A percentile compares a stretch with the other conserved stretches of the same genome.
phyloP scores from a whole-genome alignment of 139 green algal species.

The Trebouxia sp. region DNA sequence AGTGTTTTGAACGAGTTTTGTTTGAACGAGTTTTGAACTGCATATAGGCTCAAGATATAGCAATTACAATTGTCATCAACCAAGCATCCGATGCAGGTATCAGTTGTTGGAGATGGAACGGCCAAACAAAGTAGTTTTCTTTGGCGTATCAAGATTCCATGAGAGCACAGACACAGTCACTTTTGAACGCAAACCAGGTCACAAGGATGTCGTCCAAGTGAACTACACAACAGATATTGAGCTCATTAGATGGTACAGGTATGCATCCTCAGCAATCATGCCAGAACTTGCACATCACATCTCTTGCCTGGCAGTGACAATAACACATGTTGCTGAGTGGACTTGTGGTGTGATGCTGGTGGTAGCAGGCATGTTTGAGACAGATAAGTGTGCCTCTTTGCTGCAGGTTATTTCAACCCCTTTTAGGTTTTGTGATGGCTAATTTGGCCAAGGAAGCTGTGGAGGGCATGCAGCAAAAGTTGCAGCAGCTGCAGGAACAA shows the following conservation, averaged over 20 bases:
- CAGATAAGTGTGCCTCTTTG: too few species aligned
- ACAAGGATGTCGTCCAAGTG: background rate
- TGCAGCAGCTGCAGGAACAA: background rate
- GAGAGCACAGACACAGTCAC: constrained; percentile 28
- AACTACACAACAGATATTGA: background rate
- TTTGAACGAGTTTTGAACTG: too few species aligned
- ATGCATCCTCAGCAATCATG: too few species aligned
- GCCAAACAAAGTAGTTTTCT: constrained; percentile 20
- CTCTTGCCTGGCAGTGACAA: background rate
- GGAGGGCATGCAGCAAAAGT: constrained; percentile 15
- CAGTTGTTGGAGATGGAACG: background rate
- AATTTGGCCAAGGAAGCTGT: constrained; percentile 29
- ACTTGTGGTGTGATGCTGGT: too few species aligned
- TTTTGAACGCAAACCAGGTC: background rate
- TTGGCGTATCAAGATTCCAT: constrained; percentile 29
- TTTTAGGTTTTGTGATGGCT: constrained; percentile 8
- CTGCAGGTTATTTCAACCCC: constrained; percentile 3
- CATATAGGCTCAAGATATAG: too few species aligned
- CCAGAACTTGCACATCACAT: background rate
- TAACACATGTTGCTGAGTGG: too few species aligned
- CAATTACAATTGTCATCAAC: too few species aligned
- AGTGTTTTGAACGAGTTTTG: too few species aligned
- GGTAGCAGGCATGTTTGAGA: too few species aligned
- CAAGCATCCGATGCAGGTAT: constrained; percentile 11
- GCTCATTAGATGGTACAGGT: constrained; percentile 27